Evolutionary conservation across 306 rosid genomes (phyloP).

Genomic region (Leucaena leucocephala): DNA sequence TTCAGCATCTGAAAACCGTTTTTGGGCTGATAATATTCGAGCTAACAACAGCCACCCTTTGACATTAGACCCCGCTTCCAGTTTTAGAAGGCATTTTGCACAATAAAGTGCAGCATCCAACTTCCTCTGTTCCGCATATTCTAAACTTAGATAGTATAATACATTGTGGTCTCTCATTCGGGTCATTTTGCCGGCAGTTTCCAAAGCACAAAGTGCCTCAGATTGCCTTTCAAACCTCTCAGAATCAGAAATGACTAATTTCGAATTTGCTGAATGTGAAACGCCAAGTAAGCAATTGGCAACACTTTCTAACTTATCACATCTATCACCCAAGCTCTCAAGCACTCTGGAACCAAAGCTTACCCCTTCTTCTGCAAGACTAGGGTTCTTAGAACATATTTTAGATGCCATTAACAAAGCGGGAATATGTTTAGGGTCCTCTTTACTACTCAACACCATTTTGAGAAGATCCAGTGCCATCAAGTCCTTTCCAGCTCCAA

Average conservation of each 20-base stretch:
- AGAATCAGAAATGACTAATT: constrained; percentile 59
- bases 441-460: constrained; percentile 57
- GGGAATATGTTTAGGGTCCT: constrained; percentile 69
- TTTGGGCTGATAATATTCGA: constrained; percentile 81
- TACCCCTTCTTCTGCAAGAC: constrained; percentile 66
- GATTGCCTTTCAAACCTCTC: constrained; percentile 65
- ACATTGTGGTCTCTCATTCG: constrained; percentile 59
- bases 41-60: constrained; percentile 81
- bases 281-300: constrained; percentile 75
- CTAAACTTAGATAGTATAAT: constrained; percentile 70
- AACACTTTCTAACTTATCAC: constrained; percentile 65
- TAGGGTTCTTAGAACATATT: constrained; percentile 68
- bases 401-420: constrained; percentile 82
- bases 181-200: constrained; percentile 65
- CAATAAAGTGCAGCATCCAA: constrained; percentile 70
- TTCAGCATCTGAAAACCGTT: constrained; percentile 71
- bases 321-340: constrained; percentile 57
- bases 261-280: constrained; percentile 71
- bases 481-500: constrained; percentile 71
- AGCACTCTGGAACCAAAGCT: constrained; percentile 58
- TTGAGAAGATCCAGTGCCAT: constrained; percentile 74
- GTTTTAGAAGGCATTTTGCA: constrained; percentile 58
- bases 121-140: constrained; percentile 79
- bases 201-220: constrained; percentile 70
- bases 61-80: constrained; percentile 71